Percentiles rank a stretch among this genome's conserved stretches.
phyloP scores from a whole-genome alignment of 2,329 filamentous ascomycete genomes.

The Graphilbum fragrans region DNA sequence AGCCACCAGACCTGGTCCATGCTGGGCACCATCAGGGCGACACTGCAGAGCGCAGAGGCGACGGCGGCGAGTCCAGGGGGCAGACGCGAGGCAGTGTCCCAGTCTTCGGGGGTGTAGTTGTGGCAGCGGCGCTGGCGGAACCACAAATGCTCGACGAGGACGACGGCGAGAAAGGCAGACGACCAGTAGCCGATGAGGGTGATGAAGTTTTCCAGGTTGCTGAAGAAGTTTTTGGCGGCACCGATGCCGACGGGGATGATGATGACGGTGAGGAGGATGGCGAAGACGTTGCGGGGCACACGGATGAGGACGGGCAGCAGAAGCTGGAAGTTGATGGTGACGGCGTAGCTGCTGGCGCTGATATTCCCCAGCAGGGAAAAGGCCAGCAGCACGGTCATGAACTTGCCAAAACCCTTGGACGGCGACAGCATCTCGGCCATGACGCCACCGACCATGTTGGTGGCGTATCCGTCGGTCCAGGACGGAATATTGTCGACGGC shows the following conservation, averaged over 20 bases:
- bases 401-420: conserved; percentile 48
- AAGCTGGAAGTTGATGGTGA: conserved; percentile 48
- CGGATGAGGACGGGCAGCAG: conserved; percentile 23
- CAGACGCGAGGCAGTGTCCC: conserved; percentile 13
- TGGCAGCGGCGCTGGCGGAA: conserved; percentile 12
- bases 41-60: conserved; percentile 8
- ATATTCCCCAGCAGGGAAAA: conserved; percentile 48
- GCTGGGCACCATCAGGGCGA: conserved; percentile 22
- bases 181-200: conserved; percentile 33
- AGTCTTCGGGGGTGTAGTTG: conserved; percentile 12
- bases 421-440: conserved; percentile 46
- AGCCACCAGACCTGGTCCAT: conserved; percentile 31
- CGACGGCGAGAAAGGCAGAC: conserved; percentile 26
- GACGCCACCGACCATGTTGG: conserved; percentile 43
- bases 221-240: conserved; percentile 25
- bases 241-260: conserved; percentile 27
- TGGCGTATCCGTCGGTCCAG: conserved; percentile 40
- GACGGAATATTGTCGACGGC: conserved; percentile 39
- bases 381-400: conserved; percentile 45
- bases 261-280: conserved; percentile 24
- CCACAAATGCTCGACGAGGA: conserved; percentile 19
- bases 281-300: conserved; percentile 28
- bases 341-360: conserved; percentile 46
- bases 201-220: conserved; percentile 30
- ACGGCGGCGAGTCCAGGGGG: conserved; percentile 17